phyloP scores from a whole-genome alignment of 352 stramenopile genomes.

The Globisporangium radiosum region DNA sequence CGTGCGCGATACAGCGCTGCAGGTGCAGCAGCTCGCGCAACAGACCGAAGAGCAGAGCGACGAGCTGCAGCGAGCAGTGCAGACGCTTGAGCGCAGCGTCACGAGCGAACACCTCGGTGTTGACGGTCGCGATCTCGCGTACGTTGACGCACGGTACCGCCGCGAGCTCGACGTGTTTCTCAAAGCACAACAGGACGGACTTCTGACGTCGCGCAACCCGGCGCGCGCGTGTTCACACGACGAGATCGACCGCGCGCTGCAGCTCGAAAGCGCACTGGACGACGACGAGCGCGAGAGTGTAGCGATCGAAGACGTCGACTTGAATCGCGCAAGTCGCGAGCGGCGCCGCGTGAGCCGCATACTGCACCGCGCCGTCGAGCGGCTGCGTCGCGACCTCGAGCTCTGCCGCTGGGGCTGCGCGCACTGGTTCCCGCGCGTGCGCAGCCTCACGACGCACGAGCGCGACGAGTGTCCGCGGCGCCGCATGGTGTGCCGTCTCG shows the following conservation, averaged over 20 bases:
- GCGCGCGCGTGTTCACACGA: slow-evolving; percentile 17
- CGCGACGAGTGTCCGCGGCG: slow-evolving; percentile 45
- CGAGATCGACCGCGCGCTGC: slow-evolving; percentile 39
- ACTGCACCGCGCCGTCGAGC: slow-evolving; percentile 31
- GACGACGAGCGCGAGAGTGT: slow-evolving; percentile 43
- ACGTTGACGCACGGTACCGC: slow-evolving; percentile 54
- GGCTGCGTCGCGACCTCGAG: slow-evolving; percentile 23
- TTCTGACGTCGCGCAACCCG: slow-evolving; percentile 35
- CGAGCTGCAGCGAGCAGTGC: slow-evolving; percentile 30
- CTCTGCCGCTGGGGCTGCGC: slow-evolving; percentile 62
- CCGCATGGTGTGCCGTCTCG: slow-evolving; percentile 61
- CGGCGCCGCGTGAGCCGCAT: slow-evolving; percentile 53
- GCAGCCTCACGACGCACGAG: slow-evolving; percentile 45
- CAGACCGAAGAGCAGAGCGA: slow-evolving; percentile 25
- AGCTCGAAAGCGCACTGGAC: slow-evolving; percentile 32
- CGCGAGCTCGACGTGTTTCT: slow-evolving; percentile 57
- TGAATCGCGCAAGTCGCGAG: slow-evolving; percentile 28
- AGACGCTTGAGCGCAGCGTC: slow-evolving; percentile 41
- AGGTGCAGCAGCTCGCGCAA: slow-evolving; percentile 7
- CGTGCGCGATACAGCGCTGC: slow-evolving; percentile 14
- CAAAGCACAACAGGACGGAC: slow-evolving; percentile 22
- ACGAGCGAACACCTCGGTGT: slow-evolving; percentile 48
- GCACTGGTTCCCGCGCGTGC: slow-evolving; percentile 36
- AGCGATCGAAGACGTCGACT: slow-evolving; percentile 38
- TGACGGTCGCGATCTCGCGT: slow-evolving; percentile 33